Evolutionary conservation across 2,329 filamentous ascomycete genomes (phyloP).

Genomic region (Penicillium griseofulvum): DNA sequence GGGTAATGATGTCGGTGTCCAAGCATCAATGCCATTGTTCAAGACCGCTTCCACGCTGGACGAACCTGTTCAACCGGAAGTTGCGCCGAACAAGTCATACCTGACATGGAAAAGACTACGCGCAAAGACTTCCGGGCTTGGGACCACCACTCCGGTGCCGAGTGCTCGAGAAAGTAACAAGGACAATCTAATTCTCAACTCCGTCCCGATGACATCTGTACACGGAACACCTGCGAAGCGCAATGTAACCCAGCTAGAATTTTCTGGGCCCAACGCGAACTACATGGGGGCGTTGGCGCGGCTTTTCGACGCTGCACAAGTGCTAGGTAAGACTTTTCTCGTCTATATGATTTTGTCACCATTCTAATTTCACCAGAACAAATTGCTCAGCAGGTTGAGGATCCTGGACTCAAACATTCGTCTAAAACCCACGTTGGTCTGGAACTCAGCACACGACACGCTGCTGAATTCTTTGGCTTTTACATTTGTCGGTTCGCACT

Average conservation of each 20-base stretch:
- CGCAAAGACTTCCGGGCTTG: constrained; percentile 78
- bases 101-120: constrained; percentile 87
- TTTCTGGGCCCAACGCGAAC: constrained; percentile 77
- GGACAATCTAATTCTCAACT: constrained; percentile 66
- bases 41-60: constrained; percentile 58
- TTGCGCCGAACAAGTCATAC: constrained; percentile 64
- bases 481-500: constrained; percentile 96
- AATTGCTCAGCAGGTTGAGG: constrained; percentile 93
- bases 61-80: constrained; percentile 38
- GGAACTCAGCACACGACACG: constrained; percentile 87
- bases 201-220: constrained; percentile 69
- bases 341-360: neutral
- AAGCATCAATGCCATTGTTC: constrained; percentile 70
- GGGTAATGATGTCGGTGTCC: constrained; percentile 87
- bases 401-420: constrained; percentile 85
- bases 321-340: constrained; percentile 65
- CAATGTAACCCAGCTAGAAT: constrained; percentile 66
- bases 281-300: constrained; percentile 91
- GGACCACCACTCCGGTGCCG: constrained; percentile 37
- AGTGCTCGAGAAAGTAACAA: constrained; percentile 50
- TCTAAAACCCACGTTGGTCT: constrained; percentile 93
- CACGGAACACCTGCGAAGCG: constrained; percentile 66
- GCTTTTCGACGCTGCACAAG: constrained; percentile 88
- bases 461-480: constrained; percentile 96
- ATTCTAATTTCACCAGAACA: constrained; percentile 61